A percentile compares a stretch with the other conserved stretches of the same genome.
Conservation (phyloP, 2,329 filamentous ascomycete species). For the Exophiala aquamarina region DNA sequence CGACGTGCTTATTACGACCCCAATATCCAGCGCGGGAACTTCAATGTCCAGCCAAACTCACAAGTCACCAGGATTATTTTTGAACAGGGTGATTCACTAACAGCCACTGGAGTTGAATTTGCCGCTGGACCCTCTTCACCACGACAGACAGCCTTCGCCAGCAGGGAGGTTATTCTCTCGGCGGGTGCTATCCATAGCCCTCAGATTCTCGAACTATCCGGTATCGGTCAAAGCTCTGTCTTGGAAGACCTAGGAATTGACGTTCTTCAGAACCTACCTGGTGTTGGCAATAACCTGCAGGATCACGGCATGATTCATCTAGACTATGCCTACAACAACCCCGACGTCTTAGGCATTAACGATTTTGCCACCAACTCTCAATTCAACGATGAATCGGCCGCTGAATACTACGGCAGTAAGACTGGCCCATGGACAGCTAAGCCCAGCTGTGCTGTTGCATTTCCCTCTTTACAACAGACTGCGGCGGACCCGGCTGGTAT, state of each 20-base stretch:
- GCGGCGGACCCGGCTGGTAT: conserved; percentile 18
- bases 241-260: conserved; percentile 42
- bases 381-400: conserved; percentile 14
- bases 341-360: neutral
- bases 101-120: conserved; percentile 17
- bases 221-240: conserved; percentile 43
- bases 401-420: conserved; percentile 14
- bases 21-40: conserved; percentile 34
- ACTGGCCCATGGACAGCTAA: conserved; percentile 31
- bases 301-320: conserved; percentile 31
- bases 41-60: conserved; percentile 34
- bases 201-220: conserved; percentile 52
- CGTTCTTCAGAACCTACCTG: conserved; percentile 46
- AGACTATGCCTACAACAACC: conserved; percentile 12
- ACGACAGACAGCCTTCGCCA: conserved; percentile 29
- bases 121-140: neutral
- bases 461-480: conserved; percentile 29
- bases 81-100: conserved; percentile 7
- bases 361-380: conserved; percentile 23
- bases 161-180: conserved; percentile 46
- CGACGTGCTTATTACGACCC: conserved; percentile 41
- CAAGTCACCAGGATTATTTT: conserved; percentile 35
- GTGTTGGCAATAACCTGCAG: conserved; percentile 45
- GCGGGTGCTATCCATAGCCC: conserved; percentile 43
- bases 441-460: conserved; percentile 29